phyloP scores from a whole-genome alignment of 2,329 filamentous ascomycete genomes.

The Endoconidiophora laricicola region DNA sequence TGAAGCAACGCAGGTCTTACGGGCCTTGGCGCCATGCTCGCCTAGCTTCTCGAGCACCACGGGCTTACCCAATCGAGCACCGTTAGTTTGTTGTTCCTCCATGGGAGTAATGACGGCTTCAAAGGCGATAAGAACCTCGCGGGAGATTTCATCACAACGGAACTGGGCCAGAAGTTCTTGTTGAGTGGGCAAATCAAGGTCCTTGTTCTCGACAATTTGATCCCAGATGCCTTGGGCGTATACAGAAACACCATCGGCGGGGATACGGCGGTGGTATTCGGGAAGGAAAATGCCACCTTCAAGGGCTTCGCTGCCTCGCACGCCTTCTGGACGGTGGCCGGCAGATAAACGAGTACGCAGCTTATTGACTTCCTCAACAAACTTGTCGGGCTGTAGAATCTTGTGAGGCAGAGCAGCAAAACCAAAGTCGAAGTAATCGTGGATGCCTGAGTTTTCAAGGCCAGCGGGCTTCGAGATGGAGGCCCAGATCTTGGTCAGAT shows the following conservation, averaged over 20 bases:
- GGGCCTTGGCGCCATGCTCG: constrained; percentile 50
- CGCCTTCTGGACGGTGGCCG: constrained; percentile 56
- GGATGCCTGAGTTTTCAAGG: constrained; percentile 73
- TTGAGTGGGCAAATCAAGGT: constrained; percentile 88
- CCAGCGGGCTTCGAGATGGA: constrained; percentile 82
- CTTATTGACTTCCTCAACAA: constrained; percentile 61
- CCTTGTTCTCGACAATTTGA: constrained; percentile 97
- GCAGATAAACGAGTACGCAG: constrained; percentile 69
- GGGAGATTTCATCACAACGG: constrained; percentile 87
- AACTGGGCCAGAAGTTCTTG: constrained; percentile 95
- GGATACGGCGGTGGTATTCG: constrained; percentile 90
- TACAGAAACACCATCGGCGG: constrained; percentile 87
- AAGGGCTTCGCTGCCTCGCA: constrained; percentile 44
- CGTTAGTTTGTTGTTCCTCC: constrained; percentile 70
- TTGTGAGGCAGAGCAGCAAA: constrained; percentile 95
- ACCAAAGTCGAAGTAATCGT: constrained; percentile 97
- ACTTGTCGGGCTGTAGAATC: constrained; percentile 85
- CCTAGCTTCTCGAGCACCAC: constrained; percentile 63
- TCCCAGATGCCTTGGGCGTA: constrained; percentile 95
- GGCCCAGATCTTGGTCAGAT: constrained; percentile 81
- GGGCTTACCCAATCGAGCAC: constrained; percentile 53
- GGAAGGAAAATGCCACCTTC: constrained; percentile 74
- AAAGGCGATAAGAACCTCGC: constrained; percentile 72
- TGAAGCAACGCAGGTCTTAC: constrained; percentile 57
- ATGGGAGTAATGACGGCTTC: constrained; percentile 68